Evolutionary conservation across 495 filamentous ascomycete genomes (phyloP), one percentile per base, ranked within the genome.

Genomic region (Oidiodendron maius): DNA sequence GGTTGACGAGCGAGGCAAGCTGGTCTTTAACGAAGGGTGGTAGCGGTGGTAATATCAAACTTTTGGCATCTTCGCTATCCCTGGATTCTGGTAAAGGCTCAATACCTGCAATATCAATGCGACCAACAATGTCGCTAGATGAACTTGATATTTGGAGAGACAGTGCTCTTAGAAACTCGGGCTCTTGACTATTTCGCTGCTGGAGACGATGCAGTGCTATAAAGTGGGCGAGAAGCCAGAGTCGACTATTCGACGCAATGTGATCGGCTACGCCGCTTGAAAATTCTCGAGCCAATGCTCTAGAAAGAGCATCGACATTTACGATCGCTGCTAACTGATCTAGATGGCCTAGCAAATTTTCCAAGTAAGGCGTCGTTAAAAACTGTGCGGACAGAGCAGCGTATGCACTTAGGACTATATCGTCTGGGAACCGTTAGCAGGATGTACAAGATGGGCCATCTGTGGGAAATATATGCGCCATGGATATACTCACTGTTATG

Each of bases 211-310:
- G 79, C 38, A 95, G 78, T 55, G 76, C 86, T 41, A 96, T 84
- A 50, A 89, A 80, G 59, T 95, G 86, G 17, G 84, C 76, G 40
- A 96, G 66, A 17, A 98, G 71, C 84, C 90, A 94, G 17, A 90
- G 66, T 13, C 74, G 72, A 18, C 60, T 59, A 30, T 66, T 57
- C 10, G 60, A 58, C 16, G 47, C 22, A 20, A 52, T 32, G 10
- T 51, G 32, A 13, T 49, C 16, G 3, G 37, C 30, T 21, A 44
- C 50, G 22, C 23, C 44, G 10, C 46, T 40, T 21, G 52, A 50
- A 18, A 44, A 57, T 16, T 49, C 51, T 5, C 25, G 32, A n/a
- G 58, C 35, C 18, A 61, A 39, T 12, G 55, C 49, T 37, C 42
- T 35, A 18, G 58, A 61, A 20, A 61, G 32, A 16, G 46, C 8